Evolutionary conservation across 805 yeast species (phyloP).

Genomic region (Phaffomyces antillensis): DNA sequence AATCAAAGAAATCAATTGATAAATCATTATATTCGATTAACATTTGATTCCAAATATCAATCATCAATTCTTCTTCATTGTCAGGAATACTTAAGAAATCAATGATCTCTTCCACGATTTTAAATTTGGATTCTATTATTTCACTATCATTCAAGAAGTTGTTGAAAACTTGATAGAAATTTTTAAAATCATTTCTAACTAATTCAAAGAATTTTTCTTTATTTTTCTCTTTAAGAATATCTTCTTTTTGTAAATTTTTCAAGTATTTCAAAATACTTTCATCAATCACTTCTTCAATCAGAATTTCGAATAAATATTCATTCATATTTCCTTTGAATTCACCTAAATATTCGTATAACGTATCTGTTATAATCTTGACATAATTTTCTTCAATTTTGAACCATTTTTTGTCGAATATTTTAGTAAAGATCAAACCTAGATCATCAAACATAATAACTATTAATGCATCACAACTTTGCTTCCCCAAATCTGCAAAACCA

Average conservation of each 20-base stretch:
- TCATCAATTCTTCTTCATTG: slow-evolving; percentile 5
- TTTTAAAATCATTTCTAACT: slow-evolving; percentile 54
- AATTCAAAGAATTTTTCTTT: slow-evolving; percentile 38
- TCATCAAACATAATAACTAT: slow-evolving; percentile 66
- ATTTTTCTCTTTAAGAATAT: slow-evolving; percentile 32
- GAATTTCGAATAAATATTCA: slow-evolving; percentile 45
- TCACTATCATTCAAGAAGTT: slow-evolving; percentile 33
- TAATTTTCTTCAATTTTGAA: slow-evolving; percentile 35
- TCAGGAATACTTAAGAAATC: slow-evolving; percentile 31
- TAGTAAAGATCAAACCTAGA: slow-evolving; percentile 51
- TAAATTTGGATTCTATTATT: slow-evolving; percentile 42
- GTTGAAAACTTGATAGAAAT: slow-evolving; percentile 46
- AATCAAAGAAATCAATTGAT: slow-evolving; percentile 7
- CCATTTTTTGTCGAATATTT: slow-evolving; percentile 67
- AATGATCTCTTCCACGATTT: slow-evolving; percentile 54
- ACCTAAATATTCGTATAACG: slow-evolving; percentile 65
- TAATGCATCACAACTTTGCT: slow-evolving; percentile 49
- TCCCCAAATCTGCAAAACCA: slow-evolving; percentile 70
- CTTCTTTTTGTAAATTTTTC: slow-evolving; percentile 36
- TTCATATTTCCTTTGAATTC: slow-evolving; percentile 53
- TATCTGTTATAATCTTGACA: slow-evolving; percentile 59
- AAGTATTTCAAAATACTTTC: slow-evolving; percentile 45
- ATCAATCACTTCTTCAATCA: slow-evolving; percentile 46
- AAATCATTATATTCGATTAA: slow-evolving; percentile 7
- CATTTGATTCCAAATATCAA: slow-evolving; percentile 9